Evolutionary conservation across 2,329 filamentous ascomycete species (phyloP).

Genomic region (Colletotrichum navitas): DNA sequence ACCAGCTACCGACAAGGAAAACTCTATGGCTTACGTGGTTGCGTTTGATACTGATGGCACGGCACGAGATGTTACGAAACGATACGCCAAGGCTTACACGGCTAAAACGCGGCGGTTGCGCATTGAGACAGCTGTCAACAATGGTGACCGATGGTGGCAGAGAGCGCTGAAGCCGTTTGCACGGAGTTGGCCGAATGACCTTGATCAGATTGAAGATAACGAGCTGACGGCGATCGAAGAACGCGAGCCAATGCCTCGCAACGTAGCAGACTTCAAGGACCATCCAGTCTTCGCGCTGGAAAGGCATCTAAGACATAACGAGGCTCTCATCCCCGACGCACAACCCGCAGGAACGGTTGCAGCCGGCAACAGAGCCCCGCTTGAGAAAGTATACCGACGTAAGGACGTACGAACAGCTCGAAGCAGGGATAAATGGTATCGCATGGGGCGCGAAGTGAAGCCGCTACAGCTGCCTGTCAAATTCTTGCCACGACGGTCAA

Average conservation of each 20-base stretch:
- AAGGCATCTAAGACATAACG: constrained; percentile 84
- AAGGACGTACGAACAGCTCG: constrained; percentile 82
- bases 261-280: constrained; percentile 87
- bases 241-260: constrained; percentile 86
- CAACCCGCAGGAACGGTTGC: constrained; percentile 82
- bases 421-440: constrained; percentile 91
- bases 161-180: constrained; percentile 63
- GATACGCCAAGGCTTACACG: constrained; percentile 90
- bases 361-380: constrained; percentile 69
- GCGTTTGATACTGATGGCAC: constrained; percentile 85
- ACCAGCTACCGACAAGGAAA: constrained; percentile 80
- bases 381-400: constrained; percentile 87
- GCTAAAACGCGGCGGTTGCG: constrained; percentile 87
- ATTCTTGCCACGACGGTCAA: constrained; percentile 68
- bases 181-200: constrained; percentile 63
- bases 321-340: constrained; percentile 80
- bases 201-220: constrained; percentile 87
- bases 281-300: constrained; percentile 88
- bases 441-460: constrained; percentile 84
- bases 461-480: constrained; percentile 86
- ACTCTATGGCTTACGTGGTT: constrained; percentile 85
- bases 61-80: constrained; percentile 85
- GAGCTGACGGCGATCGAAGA: constrained; percentile 79
- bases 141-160: constrained; percentile 66
- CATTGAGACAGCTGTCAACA: constrained; percentile 73